Base-by-base conservation (phyloP, 495 filamentous ascomycete species). In the Mytilinidion resinicola region DNA sequence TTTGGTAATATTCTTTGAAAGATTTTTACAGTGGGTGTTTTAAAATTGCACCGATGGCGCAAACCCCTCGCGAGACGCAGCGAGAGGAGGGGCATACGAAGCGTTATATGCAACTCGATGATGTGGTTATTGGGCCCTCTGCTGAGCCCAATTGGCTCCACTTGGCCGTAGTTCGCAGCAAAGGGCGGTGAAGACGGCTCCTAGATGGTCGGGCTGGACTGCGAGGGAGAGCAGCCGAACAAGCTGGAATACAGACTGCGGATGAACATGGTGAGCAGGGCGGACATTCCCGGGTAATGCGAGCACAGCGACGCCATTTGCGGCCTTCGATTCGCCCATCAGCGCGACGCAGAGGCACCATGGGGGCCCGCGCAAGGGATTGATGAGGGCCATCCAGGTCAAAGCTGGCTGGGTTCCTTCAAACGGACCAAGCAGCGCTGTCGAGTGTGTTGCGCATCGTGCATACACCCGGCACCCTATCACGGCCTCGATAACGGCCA, bases 141-240 rank as follows among this genome's bases (percentile, higher is more conserved):
- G 17, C 1, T 6, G 43, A 25, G 20, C 36, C 42, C 46, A 53
- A 51, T 54, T 49, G 56, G 46, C 50, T 19, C 34, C 50, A 37
- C 25, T 30, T 30, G 6, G 25, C 25, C 55, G 12, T 9, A 55
- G 8, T 12, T 11, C 7, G 6, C 33, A 20, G 39, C n/a, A 61
- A 61, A 38, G 47, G 55, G 62, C 62, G 62, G 62, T 65, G 62
- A 65, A 57, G 30, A 53, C 20, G 3, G 19, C 9, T 14, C 50
- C 12, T 6, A n/a, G 21, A 49, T 11, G 15, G 20, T 49, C 51
- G 39, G 33, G 36, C 15, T 15, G 53, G 14, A 51, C 15, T n/a
- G 57, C 19, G 19, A 44, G 11, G n/a, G 19, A 14, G 7, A 25
- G 41, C 9, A 20, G 49, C 36, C 5, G 35, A 15, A 25, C 39